Conservation (phyloP, 177 flowering plant species). For the Vitis hybrid region DNA sequence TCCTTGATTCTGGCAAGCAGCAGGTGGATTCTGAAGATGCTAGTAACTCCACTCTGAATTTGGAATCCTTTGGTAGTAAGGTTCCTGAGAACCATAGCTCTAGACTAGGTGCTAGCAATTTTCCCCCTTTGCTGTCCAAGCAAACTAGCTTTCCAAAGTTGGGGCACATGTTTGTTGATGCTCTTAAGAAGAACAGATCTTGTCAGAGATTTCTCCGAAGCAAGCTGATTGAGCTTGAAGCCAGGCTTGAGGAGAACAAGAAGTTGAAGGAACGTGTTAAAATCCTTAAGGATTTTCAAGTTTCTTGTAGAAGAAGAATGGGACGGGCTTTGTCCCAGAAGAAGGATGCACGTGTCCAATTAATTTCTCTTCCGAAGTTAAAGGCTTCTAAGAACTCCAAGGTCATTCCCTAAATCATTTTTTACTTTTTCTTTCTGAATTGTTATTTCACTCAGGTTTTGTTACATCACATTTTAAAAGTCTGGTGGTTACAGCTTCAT, state of each 20-base stretch:
- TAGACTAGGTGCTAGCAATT: conserved; percentile 23
- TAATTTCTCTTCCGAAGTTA: conserved; percentile 53
- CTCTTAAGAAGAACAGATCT: conserved; percentile 82
- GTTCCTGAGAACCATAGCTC: conserved; percentile 20
- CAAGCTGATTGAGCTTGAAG: conserved; percentile 71
- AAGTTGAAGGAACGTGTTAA: conserved; percentile 56
- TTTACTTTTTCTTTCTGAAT: background rate
- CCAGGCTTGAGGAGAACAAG: conserved; percentile 74
- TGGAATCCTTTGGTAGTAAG: conserved; percentile 16
- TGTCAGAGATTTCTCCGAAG: conserved; percentile 71
- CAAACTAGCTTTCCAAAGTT: conserved; percentile 51
- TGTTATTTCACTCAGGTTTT: background rate
- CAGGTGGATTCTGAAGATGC: conserved; percentile 32
- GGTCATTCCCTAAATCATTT: conserved; percentile 27
- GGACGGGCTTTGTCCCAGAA: conserved; percentile 57
- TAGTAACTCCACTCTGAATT: conserved; percentile 12
- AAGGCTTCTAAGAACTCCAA: conserved; percentile 28
- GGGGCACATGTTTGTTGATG: conserved; percentile 65
- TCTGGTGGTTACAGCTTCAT: background rate
- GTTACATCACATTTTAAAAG: background rate
- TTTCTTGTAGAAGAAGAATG: conserved; percentile 53
- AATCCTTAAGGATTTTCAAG: conserved; percentile 69
- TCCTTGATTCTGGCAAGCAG: conserved; percentile 19
- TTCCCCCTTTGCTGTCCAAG: conserved; percentile 23
- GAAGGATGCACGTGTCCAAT: conserved; percentile 65